Base-by-base conservation (phyloP, 2,329 filamentous ascomycete species). In the Phialophora tarda region DNA sequence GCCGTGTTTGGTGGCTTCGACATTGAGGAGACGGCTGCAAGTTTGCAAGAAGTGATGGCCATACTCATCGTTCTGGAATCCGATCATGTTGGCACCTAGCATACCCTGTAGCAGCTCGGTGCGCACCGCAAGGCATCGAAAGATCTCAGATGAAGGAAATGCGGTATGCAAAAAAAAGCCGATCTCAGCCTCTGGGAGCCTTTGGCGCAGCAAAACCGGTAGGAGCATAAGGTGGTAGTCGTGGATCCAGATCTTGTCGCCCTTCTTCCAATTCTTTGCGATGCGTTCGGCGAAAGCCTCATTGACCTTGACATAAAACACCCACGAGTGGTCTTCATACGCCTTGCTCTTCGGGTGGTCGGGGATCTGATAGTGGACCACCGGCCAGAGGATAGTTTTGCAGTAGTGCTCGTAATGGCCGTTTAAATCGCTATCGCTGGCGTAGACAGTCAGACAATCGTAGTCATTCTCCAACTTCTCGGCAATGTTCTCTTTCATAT, bases 281-380 rank as follows among this genome's bases (percentile, higher is more conserved):
- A 98, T 93, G 76, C 89, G 90, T 76, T 97, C 91, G 34, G 94
- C 94, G 79, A 98, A 97, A 2, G 90, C 92, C 77, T 95, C 90
- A 80, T 97, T 97, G 75, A 97, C 86, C 62, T 91, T 92, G 75
- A 93, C 90, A 74, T 98, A 98, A 81, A 92, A 96, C 72, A 93
- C 86, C 92, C 93, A 98, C 0, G 93, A 97, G 78, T 98, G 93
- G 73, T 98, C 94, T 77, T 96, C 91, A 77, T 97, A 98, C 0
- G 94, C 94, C 78, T 98, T 98, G 86, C 93, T 97, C 84, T 97
- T 97, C 28, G 94, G 94, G 76, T 96, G 96, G 76, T 98, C 95
- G 0, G 94, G 95, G 66, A 98, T 96, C 78, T 97, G 93, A 78
- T 98, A 98, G 79, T 98, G 93, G 78, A 98, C 96, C 67, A 97